These are phyloP conservation scores for Sporothrix curviconia DNA, from an alignment of 2,329 filamentous ascomycete species.

Conservation along the genomic window DNA sequence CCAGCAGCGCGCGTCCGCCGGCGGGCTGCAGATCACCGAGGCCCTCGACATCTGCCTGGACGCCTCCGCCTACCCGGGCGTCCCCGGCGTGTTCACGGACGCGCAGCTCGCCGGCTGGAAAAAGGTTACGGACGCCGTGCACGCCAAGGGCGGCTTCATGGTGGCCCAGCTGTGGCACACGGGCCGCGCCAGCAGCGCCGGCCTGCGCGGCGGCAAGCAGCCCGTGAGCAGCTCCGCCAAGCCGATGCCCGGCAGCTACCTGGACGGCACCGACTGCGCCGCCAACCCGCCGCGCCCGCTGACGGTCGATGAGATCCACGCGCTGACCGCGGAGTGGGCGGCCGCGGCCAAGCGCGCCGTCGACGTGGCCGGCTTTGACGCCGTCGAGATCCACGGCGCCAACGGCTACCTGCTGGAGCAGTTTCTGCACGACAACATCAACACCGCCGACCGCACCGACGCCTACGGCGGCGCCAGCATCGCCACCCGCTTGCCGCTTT, in stretches of 20 bases:
- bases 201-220: slow-evolving; percentile 31
- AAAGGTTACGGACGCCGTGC: slow-evolving; percentile 18
- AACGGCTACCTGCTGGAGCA: slow-evolving; percentile 44
- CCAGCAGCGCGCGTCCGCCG: slow-evolving; percentile 36
- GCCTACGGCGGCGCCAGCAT: slow-evolving; percentile 48
- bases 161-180: slow-evolving; percentile 45
- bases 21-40: slow-evolving; percentile 37
- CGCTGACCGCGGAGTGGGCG: slow-evolving; percentile 51
- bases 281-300: slow-evolving; percentile 51
- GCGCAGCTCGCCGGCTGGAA: slow-evolving; percentile 18
- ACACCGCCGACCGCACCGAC: slow-evolving; percentile 50
- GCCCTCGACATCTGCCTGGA: slow-evolving; percentile 39
- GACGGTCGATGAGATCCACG: slow-evolving; percentile 57
- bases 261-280: slow-evolving; percentile 17
- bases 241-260: slow-evolving; percentile 33
- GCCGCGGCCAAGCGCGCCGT: slow-evolving; percentile 42
- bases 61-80: slow-evolving; percentile 10
- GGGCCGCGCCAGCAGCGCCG: slow-evolving; percentile 31
- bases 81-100: slow-evolving; percentile 13
- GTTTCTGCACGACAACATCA: slow-evolving; percentile 48
- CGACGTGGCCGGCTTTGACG: slow-evolving; percentile 39
- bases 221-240: slow-evolving; percentile 35
- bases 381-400: slow-evolving; percentile 36
- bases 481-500: slow-evolving; percentile 48
- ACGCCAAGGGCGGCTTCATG: slow-evolving; percentile 16